Conservation (phyloP, 2,329 filamentous ascomycete genomes). For the Calonectria fujianensis region DNA sequence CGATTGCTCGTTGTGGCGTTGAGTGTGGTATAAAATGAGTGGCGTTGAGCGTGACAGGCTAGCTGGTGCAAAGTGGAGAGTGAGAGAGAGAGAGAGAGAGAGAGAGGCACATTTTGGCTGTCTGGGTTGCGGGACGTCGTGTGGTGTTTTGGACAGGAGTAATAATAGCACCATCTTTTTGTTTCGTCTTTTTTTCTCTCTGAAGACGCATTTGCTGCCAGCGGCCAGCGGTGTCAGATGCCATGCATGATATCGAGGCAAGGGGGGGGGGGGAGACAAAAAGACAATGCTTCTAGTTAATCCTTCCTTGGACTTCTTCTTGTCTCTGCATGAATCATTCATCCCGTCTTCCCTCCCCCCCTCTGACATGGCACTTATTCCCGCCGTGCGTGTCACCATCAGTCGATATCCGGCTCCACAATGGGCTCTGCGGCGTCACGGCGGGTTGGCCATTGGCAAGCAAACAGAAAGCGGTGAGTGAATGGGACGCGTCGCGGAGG, state of each 20-base stretch:
- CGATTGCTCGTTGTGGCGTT: neutral
- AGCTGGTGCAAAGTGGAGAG: neutral
- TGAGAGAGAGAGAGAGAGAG: neutral
- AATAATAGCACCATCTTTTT: neutral
- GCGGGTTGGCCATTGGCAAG: slow-evolving; percentile 17
- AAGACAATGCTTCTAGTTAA: neutral
- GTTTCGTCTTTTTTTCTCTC: neutral
- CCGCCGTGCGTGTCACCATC: slow-evolving; percentile 17
- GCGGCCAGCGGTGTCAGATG: neutral
- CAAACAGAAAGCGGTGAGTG: slow-evolving; percentile 35
- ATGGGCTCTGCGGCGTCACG: slow-evolving; percentile 10
- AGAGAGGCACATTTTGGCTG: neutral
- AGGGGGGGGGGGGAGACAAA: neutral
- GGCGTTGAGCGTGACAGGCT: neutral
- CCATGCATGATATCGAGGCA: neutral
- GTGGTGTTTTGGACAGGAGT: slow-evolving; percentile 28
- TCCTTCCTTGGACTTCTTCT: neutral
- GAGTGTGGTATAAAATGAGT: neutral
- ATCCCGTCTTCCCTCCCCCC: neutral
- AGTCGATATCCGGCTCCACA: slow-evolving; percentile 33
- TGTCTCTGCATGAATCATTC: neutral
- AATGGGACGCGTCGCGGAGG: slow-evolving; percentile 3
- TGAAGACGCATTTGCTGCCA: neutral
- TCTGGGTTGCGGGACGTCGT: slow-evolving; percentile 2
- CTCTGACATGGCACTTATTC: neutral